A percentile compares a stretch with the other conserved stretches of the same genome.
Conservation (phyloP, 1,139 yeast species). For the Diutina ranongensis region DNA sequence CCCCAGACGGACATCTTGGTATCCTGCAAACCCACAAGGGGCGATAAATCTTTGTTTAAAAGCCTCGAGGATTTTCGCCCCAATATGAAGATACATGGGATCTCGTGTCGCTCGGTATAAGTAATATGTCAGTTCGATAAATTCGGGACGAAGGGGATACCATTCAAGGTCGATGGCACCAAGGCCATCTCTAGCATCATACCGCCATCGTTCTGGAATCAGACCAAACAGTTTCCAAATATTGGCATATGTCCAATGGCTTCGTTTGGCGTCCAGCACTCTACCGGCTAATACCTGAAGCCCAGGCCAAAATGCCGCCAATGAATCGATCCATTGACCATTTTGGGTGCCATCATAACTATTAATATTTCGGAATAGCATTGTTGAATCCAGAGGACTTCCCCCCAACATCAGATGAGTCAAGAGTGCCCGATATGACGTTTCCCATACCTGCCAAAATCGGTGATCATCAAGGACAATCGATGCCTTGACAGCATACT, state of each 20-base stretch:
- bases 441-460: slow-evolving; percentile 48
- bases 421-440: slow-evolving; percentile 47
- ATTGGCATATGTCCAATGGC: slow-evolving; percentile 59
- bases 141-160: slow-evolving; percentile 91
- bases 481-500: slow-evolving; percentile 71
- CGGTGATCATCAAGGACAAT: slow-evolving; percentile 59
- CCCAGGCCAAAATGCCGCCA: slow-evolving; percentile 86
- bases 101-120: slow-evolving; percentile 77
- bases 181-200: slow-evolving; percentile 6
- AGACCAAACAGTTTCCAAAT: slow-evolving; percentile 74
- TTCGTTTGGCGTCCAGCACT: slow-evolving; percentile 47
- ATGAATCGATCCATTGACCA: slow-evolving; percentile 79
- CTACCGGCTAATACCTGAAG: slow-evolving; percentile 73
- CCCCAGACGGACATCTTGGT: slow-evolving; percentile 57
- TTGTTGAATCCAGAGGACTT: slow-evolving; percentile 23
- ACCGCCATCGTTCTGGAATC: slow-evolving; percentile 81
- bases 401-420: slow-evolving; percentile 25
- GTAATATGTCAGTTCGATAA: slow-evolving; percentile 78
- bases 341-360: slow-evolving; percentile 14
- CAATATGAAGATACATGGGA: slow-evolving; percentile 72
- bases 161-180: slow-evolving; percentile 55
- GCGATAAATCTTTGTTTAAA: slow-evolving; percentile 41
- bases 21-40: slow-evolving; percentile 75
- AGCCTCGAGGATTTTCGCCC: slow-evolving; percentile 48
- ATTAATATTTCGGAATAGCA: slow-evolving; percentile 55